Conservation (phyloP, 371 early-diverging fungal genomes). For the Mortierella sp. region DNA sequence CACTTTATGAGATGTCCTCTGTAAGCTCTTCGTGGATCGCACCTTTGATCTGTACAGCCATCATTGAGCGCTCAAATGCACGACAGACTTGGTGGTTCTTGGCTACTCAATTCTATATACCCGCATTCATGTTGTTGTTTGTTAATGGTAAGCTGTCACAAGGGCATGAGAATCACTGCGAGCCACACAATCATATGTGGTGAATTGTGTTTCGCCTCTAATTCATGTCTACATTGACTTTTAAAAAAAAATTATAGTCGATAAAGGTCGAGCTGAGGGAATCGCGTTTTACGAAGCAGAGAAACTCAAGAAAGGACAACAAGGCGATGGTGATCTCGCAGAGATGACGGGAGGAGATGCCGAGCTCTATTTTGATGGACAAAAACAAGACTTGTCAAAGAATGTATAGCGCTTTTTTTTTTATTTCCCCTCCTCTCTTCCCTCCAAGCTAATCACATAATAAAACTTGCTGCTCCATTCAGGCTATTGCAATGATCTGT, state of each 20-base stretch:
- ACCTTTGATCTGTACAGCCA: slow-evolving; percentile 45
- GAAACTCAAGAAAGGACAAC: slow-evolving; percentile 10
- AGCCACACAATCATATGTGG: too few species aligned
- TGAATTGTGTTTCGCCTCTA: neutral
- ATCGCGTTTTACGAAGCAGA: slow-evolving; percentile 30
- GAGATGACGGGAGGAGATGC: slow-evolving; percentile 6
- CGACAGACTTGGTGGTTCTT: slow-evolving; percentile 49
- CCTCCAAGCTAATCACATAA: too few species aligned
- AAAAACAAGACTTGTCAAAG: slow-evolving; percentile 13
- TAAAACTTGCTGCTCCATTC: too few species aligned
- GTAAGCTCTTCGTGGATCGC: slow-evolving; percentile 52
- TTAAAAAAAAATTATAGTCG: slow-evolving; percentile 27
- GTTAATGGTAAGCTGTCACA: slow-evolving; percentile 34
- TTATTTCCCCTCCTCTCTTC: too few species aligned
- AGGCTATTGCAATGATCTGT: too few species aligned
- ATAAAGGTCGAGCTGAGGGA: slow-evolving; percentile 35
- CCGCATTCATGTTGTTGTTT: slow-evolving; percentile 38
- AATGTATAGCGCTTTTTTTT: neutral
- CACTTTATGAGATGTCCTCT: slow-evolving; percentile 49
- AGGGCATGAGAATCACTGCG: neutral
- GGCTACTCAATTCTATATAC: slow-evolving; percentile 40
- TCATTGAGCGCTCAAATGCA: slow-evolving; percentile 35
- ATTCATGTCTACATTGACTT: neutral
- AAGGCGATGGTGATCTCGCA: neutral
- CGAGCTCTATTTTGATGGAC: slow-evolving; percentile 13